Evolutionary conservation across 331 rosid species (phyloP).

Genomic region (Rhamnella rubrinervis): DNA sequence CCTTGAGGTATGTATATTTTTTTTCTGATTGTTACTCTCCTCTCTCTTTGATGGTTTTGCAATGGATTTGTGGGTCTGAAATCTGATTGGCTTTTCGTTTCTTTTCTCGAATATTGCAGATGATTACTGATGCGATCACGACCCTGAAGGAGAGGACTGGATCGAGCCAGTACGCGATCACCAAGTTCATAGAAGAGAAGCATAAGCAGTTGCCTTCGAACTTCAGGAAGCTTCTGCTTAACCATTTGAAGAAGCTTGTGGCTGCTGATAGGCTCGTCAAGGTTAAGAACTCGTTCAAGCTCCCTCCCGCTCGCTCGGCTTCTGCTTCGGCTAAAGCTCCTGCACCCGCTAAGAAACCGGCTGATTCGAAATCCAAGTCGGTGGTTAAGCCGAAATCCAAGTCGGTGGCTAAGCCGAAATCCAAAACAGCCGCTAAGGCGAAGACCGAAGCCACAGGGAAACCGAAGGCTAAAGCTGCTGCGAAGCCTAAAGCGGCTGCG

Average conservation of each 20-base stretch:
- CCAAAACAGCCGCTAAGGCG: slow-evolving; percentile 23
- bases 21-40: too few relatives aligned
- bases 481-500: slow-evolving; percentile 7
- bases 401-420: slow-evolving; percentile 2
- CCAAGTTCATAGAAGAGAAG: slow-evolving; percentile 67
- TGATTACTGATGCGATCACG: slow-evolving; percentile 66
- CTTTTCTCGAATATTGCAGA: slow-evolving; percentile 30
- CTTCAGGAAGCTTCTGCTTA: slow-evolving; percentile 64
- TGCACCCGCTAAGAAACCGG: slow-evolving; percentile 23
- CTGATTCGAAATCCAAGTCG: slow-evolving; percentile 6
- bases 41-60: too few relatives aligned
- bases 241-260: slow-evolving; percentile 56
- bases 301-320: slow-evolving; percentile 39
- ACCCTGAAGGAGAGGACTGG: slow-evolving; percentile 74
- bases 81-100: neutral
- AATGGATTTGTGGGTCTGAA: rapidly evolving
- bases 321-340: slow-evolving; percentile 15
- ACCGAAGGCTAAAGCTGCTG: slow-evolving; percentile 13
- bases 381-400: slow-evolving; percentile 5
- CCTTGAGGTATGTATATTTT: slow-evolving; percentile 34
- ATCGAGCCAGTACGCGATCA: slow-evolving; percentile 85
- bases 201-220: slow-evolving; percentile 55
- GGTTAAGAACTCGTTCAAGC: slow-evolving; percentile 75
- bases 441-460: slow-evolving; percentile 5
- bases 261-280: slow-evolving; percentile 69